Conservation (phyloP, 345 rosid species). For the Pelargonium nanum region DNA sequence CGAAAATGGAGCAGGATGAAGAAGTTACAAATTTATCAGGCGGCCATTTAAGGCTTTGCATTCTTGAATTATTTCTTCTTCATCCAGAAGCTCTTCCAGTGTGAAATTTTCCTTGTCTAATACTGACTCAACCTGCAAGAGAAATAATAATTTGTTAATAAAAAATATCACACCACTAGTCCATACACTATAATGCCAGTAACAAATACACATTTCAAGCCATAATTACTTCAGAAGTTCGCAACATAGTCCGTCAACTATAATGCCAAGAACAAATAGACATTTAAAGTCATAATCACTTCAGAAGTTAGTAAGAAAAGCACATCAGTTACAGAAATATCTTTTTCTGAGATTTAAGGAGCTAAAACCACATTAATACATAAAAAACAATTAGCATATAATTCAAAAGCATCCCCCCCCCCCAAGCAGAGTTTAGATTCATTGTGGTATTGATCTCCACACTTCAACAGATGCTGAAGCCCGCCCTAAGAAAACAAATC, state of each 20-base stretch:
- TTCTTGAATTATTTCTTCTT: constrained; percentile 99
- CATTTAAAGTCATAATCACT: neutral
- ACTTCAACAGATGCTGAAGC: neutral
- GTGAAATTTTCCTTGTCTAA: constrained; percentile 85
- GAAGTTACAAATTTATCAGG: constrained; percentile 76
- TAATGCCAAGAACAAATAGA: neutral
- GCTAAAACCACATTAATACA: too few species aligned
- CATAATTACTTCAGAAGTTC: neutral
- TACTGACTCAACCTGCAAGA: constrained; percentile 65
- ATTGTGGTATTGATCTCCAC: too few species aligned
- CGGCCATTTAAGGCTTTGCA: constrained; percentile 98
- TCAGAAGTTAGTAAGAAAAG: neutral
- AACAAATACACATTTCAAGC: neutral
- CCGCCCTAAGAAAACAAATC: neutral
- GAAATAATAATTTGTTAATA: neutral
- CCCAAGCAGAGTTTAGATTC: too few species aligned
- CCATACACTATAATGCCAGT: neutral
- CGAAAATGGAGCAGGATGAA: constrained; percentile 5
- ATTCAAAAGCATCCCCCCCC: too few species aligned
- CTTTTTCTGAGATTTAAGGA: too few species aligned
- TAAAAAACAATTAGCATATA: too few species aligned
- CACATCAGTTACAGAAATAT: too few species aligned
- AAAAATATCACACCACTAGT: neutral
- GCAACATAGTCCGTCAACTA: neutral
- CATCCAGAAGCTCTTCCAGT: constrained; percentile 95